Conservation (phyloP, 768 basidiomycete species). For the Ramaria sp. region DNA sequence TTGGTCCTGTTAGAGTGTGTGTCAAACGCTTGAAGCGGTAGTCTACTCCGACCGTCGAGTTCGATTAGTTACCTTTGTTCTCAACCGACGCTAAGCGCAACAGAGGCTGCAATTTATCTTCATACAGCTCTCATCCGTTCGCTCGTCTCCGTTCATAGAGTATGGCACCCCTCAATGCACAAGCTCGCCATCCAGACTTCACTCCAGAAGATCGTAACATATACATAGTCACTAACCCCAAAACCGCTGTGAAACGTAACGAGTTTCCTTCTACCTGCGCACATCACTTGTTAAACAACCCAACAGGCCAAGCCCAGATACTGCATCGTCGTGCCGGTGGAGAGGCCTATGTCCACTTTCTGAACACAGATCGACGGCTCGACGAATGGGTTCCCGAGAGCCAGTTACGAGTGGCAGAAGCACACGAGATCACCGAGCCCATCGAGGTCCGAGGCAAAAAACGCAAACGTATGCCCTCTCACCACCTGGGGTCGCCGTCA, state of each 20-base stretch:
- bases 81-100: not conserved
- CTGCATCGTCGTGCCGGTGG: conserved; percentile 39
- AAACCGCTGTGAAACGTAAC: conserved; percentile 3
- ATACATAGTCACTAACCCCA: conserved; percentile 8
- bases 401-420: conserved; percentile 24
- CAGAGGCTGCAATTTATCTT: not conserved
- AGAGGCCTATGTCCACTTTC: conserved; percentile 58
- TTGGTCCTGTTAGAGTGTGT: not conserved
- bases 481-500: not conserved
- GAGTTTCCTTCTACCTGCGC: not conserved
- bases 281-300: not conserved
- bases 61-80: not conserved
- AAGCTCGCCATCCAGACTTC: conserved; percentile 2
- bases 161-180: conserved; percentile 8
- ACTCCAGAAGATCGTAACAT: not conserved
- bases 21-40: not conserved
- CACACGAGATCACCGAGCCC: conserved; percentile 15
- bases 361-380: conserved; percentile 56
- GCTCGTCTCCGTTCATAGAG: not conserved
- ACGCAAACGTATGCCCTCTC: conserved; percentile 16
- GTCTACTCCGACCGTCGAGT: not conserved
- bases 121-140: not conserved
- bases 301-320: conserved; percentile 36
- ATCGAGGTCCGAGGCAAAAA: conserved; percentile 21
- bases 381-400: conserved; percentile 61